Evolutionary conservation across 208 protist species (phyloP).

Genomic region (Vickermania spadyakhi): DNA sequence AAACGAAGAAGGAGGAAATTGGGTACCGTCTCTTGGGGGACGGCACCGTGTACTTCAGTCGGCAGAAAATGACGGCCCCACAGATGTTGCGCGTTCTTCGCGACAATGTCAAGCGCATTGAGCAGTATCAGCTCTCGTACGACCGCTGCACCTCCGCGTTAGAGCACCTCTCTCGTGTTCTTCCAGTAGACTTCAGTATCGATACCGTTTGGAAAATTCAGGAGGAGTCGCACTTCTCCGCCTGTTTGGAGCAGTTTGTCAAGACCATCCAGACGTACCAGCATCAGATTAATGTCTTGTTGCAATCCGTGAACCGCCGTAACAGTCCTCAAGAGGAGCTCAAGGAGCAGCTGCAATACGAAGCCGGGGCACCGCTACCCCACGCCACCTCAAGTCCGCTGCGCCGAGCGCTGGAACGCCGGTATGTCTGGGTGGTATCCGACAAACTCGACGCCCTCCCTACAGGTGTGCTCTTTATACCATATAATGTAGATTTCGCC

Average conservation of each 20-base stretch:
- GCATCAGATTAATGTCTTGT: conserved; percentile 34
- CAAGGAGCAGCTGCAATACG: not conserved
- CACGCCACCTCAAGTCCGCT: conserved; percentile 2
- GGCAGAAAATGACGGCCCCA: conserved; percentile 50
- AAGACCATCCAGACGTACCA: conserved; percentile 57
- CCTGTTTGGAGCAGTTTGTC: conserved; percentile 45
- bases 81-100: conserved; percentile 73
- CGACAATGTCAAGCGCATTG: conserved; percentile 59
- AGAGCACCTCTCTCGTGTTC: conserved; percentile 58
- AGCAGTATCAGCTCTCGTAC: conserved; percentile 40
- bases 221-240: conserved; percentile 51
- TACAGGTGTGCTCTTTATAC: conserved; percentile 74
- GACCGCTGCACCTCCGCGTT: conserved; percentile 43
- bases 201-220: conserved; percentile 71
- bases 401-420: conserved; percentile 19
- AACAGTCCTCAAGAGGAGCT: conserved; percentile 9
- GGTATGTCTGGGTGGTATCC: conserved; percentile 80
- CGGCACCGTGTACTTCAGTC: conserved; percentile 51
- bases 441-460: conserved; percentile 61
- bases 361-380: conserved; percentile 6
- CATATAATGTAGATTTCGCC: conserved; percentile 67
- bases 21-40: conserved; percentile 66
- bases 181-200: conserved; percentile 77
- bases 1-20: conserved; percentile 20
- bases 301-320: conserved; percentile 18